Conservation (phyloP, 1,284 basidiomycete species). For the Cryptococcus sp. region DNA sequence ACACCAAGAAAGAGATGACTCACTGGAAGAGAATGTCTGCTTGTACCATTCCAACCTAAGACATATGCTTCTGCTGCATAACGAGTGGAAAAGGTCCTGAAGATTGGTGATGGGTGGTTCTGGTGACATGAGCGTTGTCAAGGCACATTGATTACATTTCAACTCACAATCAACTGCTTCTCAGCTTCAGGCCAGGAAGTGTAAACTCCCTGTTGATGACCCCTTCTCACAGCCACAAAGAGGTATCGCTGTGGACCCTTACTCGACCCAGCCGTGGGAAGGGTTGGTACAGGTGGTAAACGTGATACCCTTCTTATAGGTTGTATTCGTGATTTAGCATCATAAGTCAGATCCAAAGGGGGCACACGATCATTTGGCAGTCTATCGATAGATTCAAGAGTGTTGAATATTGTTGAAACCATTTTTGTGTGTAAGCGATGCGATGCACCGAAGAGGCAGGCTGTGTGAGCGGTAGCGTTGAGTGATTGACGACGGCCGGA, state of each 20-base stretch:
- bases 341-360: not conserved
- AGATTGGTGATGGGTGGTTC: slow-evolving; percentile 20
- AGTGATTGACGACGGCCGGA: no score
- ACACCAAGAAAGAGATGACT: slow-evolving; percentile 4
- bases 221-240: slow-evolving; percentile 26
- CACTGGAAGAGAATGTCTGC: slow-evolving; percentile 26
- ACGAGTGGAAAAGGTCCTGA: slow-evolving; percentile 29
- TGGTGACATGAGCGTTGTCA: slow-evolving; percentile 1
- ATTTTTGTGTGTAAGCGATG: no score
- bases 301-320: slow-evolving; percentile 14
- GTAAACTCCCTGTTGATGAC: slow-evolving; percentile 22
- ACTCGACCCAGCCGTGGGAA: slow-evolving; percentile 13
- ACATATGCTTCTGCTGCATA: slow-evolving; percentile 32
- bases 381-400: no score
- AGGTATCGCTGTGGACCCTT: slow-evolving; percentile 16
- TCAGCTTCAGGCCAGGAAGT: slow-evolving; percentile 25
- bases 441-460: no score
- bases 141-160: not conserved
- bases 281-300: slow-evolving; percentile 16
- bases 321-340: not conserved
- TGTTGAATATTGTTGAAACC: no score
- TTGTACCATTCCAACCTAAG: slow-evolving; percentile 30
- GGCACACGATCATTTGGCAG: no score
- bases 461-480: no score
- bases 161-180: slow-evolving; percentile 26